Evolutionary conservation across 192 early-diverging fungal species (phyloP), one percentile per base, ranked within the genome.

Genomic region (Coemansia sp.): DNA sequence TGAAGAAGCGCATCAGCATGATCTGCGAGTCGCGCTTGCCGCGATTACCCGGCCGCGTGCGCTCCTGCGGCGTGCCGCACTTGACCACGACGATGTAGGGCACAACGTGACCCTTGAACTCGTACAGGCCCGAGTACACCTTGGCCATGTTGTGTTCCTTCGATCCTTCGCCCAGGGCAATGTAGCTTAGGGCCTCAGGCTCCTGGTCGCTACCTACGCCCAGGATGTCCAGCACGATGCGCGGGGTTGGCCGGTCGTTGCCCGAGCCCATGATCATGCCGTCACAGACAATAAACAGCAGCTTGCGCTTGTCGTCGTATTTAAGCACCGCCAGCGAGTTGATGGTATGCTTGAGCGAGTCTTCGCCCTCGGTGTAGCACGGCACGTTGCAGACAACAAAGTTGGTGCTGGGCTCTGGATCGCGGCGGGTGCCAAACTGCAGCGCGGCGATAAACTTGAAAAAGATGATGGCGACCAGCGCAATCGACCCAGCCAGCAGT

Each of bases 11-110:
- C 97, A 99, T 99, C 61, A 97, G 80, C 31, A 99, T 79, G 80
- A 99, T 85, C 72, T 99, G 97, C 45, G 97, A 96, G 77, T 99
- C 97, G 50, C 97, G 92, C 81, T 99, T 99, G 60, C 97, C 97
- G 39, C 95, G 82, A 67, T 99, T 99, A 39, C 96, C 96, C 2
- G 96, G 94, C 47, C 87, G 82, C 39, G 84, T 77, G 31, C 87
- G 74, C 78, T 99, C 96, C n/a, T 75, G 77, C 11, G 88, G 85
- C 21, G 80, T 85, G 12, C 96, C 96, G 28, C 90, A 89, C 79
- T 99, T 99, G 60, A 88, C 92, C n/a, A 99, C 79, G 3, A 99
- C 94, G 54, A 99, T 59, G 56, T 89, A 99, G 0, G 96, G 96
- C 5, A 99, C 94, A n/a, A 90, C 83, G 51, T 91, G 89, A 23